Base-by-base conservation (phyloP, 2,329 filamentous ascomycete species). In the Aspergillus calidoustus region DNA sequence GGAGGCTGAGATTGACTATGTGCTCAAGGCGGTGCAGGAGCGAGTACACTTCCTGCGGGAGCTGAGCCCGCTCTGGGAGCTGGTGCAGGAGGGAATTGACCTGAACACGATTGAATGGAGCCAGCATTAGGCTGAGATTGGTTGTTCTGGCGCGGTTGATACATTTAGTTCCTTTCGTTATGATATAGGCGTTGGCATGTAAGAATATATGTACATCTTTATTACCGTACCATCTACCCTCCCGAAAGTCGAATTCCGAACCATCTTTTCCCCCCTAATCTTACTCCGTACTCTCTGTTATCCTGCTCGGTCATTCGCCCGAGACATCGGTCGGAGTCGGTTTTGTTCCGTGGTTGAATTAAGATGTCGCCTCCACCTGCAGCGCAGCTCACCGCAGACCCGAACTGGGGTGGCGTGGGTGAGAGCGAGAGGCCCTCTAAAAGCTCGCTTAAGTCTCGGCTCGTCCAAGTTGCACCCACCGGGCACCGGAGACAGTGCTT, bases 51-150 rank as follows among this genome's bases (percentile, higher is more conserved):
- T 98, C 84, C 82, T 99, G 72, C 88, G 95, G 71, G 95, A 99
- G 81, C 83, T 99, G 68, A 97, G 93, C 76, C 95, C 95, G 44
- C 81, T 99, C 60, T 99, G 95, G 95, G 95, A 99, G 80, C 81
- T 99, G 67, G 95, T 99, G 13, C 95, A 99, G 80, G 95, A 99
- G 77, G 95, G 95, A 17, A 87, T 99, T 66, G 95, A 97, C 74
- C 81, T 99, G 69, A 91, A 96, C 79, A 97, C 92, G 48, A 99
- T 99, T 72, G 90, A 99, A 80, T 99, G 95, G 95, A 96, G 91
- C 76, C 93, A 97, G 82, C 95, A 99, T 64, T 69, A 64, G 57
- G 30, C 30, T 8, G 8, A 13, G 19, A 11, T 48, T 25, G 19
- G 46, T 28, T 25, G 13, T 50, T 50, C 48, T 17, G 48, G 48